phyloP scores from a whole-genome alignment of 2,329 filamentous ascomycete genomes.

The Xylariales sp. region DNA sequence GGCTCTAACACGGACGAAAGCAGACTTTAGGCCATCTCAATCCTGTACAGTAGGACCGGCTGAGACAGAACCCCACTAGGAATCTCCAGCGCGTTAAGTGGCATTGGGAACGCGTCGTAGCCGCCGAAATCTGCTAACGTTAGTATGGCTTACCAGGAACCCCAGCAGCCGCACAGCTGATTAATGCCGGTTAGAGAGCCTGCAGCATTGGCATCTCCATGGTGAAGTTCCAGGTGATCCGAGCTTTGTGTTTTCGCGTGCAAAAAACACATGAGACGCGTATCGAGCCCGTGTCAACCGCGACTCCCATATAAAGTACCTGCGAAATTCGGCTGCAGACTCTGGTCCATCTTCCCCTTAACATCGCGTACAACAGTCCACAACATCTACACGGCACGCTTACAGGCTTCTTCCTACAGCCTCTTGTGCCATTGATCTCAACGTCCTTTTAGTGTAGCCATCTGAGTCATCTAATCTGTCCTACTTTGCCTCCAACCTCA shows the following conservation, averaged over 20 bases:
- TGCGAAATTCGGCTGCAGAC: conserved; percentile 5
- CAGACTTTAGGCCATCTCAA: too few species aligned
- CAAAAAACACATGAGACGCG: neutral
- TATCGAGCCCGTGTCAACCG: conserved; percentile 3
- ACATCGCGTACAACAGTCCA: conserved; percentile 15
- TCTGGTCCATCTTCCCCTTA: conserved; percentile 15
- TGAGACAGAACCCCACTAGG: neutral
- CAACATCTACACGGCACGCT: conserved; percentile 10
- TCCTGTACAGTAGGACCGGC: too few species aligned
- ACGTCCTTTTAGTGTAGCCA: neutral
- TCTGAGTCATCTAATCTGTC: neutral
- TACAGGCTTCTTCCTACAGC: conserved; percentile 2
- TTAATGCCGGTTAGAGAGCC: conserved; percentile 2
- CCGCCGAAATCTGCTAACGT: neutral
- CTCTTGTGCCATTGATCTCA: conserved; percentile 3
- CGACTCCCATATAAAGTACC: conserved; percentile 7
- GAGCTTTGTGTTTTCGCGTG: conserved; percentile 3
- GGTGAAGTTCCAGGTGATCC: neutral
- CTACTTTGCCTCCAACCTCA: neutral
- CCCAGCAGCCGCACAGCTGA: conserved; percentile 1
- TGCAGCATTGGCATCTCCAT: conserved; percentile 2
- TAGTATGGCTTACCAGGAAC: neutral
- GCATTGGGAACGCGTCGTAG: conserved; percentile 4
- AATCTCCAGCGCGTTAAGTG: conserved; percentile 2
- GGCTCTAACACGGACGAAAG: too few species aligned